phyloP scores from a whole-genome alignment of 257 asterid species.

The Verbascum thapsus region DNA sequence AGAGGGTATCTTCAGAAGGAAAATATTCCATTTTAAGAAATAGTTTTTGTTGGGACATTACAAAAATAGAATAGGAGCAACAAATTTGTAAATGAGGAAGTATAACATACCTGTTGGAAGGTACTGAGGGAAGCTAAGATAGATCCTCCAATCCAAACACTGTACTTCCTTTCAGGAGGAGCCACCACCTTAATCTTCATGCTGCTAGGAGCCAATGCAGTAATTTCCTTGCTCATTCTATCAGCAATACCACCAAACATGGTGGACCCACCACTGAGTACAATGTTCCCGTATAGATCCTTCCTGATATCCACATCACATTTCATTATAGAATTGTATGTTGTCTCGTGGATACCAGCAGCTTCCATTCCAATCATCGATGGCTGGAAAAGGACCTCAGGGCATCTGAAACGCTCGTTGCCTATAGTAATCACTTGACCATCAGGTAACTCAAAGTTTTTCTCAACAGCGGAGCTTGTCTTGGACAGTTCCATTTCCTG shows the following conservation, averaged over 20 bases:
- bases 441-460: slow-evolving; percentile 41
- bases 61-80: too few relatives aligned
- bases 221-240: slow-evolving; percentile 43
- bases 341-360: slow-evolving; percentile 42
- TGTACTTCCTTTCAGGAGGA: slow-evolving; percentile 43
- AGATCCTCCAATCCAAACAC: slow-evolving; percentile 44
- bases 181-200: slow-evolving; percentile 44
- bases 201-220: slow-evolving; percentile 42
- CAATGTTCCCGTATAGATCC: slow-evolving; percentile 40
- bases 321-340: slow-evolving; percentile 41
- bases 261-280: slow-evolving; percentile 41
- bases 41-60: too few relatives aligned
- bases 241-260: slow-evolving; percentile 40
- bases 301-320: slow-evolving; percentile 44
- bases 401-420: slow-evolving; percentile 45
- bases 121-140: slow-evolving; percentile 43
- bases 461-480: slow-evolving; percentile 37
- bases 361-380: slow-evolving; percentile 45
- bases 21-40: too few relatives aligned
- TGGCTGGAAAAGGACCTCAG: slow-evolving; percentile 46
- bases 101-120: slow-evolving; percentile 32
- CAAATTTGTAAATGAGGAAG: too few relatives aligned
- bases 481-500: slow-evolving; percentile 40
- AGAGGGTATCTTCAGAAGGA: too few relatives aligned
- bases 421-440: slow-evolving; percentile 44